Base-by-base conservation (phyloP, 805 yeast genomes). In the Candida mattraensis region DNA sequence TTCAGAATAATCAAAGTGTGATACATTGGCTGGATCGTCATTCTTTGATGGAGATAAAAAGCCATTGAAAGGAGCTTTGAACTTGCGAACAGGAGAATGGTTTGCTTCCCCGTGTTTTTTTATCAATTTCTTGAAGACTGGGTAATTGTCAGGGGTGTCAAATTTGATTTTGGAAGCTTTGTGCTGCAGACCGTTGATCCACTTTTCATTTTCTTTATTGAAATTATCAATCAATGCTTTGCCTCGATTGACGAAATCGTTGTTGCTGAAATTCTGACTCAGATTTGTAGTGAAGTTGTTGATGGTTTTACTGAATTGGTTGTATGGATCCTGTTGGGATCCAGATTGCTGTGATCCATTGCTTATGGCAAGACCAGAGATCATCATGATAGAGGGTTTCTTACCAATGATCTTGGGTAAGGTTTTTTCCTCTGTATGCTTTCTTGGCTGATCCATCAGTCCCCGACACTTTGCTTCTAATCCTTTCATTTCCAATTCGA, bases 401-500 rank as follows among this genome's bases (percentile, higher is more conserved):
- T 40, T 40, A 2, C 35, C 28, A 3, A 29, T 13, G n/a, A 17
- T 7, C 22, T 24, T 4, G 35, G 18, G 12, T 23, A 37, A n/a
- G n/a, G 14, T 30, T 13, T 28, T 14, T 16, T 35, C 29, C 15
- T 18, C 25, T 24, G 8, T 13, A 5, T 18, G 12, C 9, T 27
- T 14, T 4, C 31, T 11, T 11, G 37, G 35, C 9, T 19, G 18
- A 12, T 17, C 20, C 31, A 44, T 31, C 18, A 37, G 22, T 4
- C 25, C 30, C 18, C 50, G 54, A 40, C 68, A 66, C 32, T 45
- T 44, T 3, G 28, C 23, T 34, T 70, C 72, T 21, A 72, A 38
- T 4, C 46, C 45, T 11, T 48, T 49, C 15, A 73, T 41, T 19
- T 72, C 75, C 4, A 47, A 48, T 43, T 69, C 68, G 3, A 70